Evolutionary conservation across 1,284 basidiomycete species (phyloP).

Genomic region (Sporisorium iseilematis-ciliati): DNA sequence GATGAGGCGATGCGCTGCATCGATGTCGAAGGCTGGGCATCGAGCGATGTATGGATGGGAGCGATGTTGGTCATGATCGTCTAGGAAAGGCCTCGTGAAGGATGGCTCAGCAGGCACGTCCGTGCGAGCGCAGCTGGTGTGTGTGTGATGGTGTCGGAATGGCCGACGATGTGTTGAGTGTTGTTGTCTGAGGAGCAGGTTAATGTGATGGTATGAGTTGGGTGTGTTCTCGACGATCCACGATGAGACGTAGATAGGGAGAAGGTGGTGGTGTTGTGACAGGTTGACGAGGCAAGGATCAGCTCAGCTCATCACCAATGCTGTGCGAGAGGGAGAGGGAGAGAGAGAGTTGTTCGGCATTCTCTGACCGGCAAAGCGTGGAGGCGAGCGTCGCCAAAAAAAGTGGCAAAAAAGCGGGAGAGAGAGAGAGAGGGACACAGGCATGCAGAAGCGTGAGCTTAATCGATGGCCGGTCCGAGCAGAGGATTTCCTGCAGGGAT

Average conservation of each 20-base stretch:
- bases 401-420: constrained; percentile 1
- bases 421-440: too few relatives aligned
- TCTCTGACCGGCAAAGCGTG: constrained; percentile 6
- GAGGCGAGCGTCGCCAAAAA: not conserved
- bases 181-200: not conserved
- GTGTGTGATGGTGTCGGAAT: not conserved
- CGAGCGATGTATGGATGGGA: constrained; percentile 3
- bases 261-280: not conserved
- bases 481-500: too few relatives aligned
- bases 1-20: constrained; percentile 33
- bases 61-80: constrained; percentile 13
- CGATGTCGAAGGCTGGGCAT: not conserved
- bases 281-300: not conserved
- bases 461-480: constrained; percentile 5
- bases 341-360: constrained; percentile 7
- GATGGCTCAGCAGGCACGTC: constrained; percentile 3
- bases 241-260: not conserved
- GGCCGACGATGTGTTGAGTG: constrained; percentile 2
- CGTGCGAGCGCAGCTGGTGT: not conserved
- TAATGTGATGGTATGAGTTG: not conserved
- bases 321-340: not conserved
- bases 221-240: not conserved
- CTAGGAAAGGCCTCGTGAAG: not conserved
- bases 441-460: not conserved
- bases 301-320: constrained; percentile 3